Conservation (phyloP, 129 eudicot genomes). For the Saposhnikovia divaricata region DNA sequence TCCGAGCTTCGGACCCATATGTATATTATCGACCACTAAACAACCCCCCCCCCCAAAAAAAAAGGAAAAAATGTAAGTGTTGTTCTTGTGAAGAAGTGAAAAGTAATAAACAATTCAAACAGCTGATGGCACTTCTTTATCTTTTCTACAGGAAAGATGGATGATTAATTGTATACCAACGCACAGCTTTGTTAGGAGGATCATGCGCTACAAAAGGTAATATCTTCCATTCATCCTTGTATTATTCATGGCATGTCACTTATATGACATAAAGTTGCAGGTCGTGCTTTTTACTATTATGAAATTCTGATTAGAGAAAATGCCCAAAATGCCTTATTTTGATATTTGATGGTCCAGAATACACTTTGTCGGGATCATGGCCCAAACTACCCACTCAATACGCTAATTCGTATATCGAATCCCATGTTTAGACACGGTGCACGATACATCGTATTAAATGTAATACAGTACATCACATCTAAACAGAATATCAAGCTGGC, state of each 20-base stretch:
- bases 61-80: neutral
- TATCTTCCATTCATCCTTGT: neutral
- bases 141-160: constrained; percentile 35
- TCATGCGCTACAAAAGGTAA: constrained; percentile 14
- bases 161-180: constrained; percentile 8
- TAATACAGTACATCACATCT: no score
- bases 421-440: no score
- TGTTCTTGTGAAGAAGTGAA: neutral
- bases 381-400: no score
- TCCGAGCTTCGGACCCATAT: neutral
- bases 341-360: no score
- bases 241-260: neutral
- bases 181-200: constrained; percentile 11
- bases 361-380: no score
- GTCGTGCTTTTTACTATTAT: neutral
- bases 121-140: neutral
- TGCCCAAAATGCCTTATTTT: no score
- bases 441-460: no score
- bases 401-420: no score
- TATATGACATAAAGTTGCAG: neutral
- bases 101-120: neutral
- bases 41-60: no score
- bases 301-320: neutral
- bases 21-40: no score
- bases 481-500: no score